Evolutionary conservation across 2,329 filamentous ascomycete genomes (phyloP), one percentile per base, ranked within the genome.

Genomic region (Macrophomina phaseolina): DNA sequence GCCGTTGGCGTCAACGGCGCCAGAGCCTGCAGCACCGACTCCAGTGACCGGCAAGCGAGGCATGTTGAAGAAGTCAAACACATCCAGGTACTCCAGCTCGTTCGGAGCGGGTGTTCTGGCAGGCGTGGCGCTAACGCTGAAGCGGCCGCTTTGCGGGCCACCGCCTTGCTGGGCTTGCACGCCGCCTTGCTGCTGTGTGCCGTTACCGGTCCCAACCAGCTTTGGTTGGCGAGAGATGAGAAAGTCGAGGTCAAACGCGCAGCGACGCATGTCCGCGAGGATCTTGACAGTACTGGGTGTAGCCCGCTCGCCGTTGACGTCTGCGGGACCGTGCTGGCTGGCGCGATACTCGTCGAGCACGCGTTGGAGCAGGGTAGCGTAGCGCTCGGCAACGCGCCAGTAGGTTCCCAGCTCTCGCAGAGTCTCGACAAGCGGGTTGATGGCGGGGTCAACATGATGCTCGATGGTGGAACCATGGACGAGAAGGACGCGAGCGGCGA

Each of bases 41-140:
- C 68, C 34, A 69, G 73, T 67, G 73, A 71, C 18, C 72, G 86
- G 86, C 30, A 97, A 81, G 18, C 93, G 84, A 0, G 94, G 94
- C 66, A 96, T 89, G 75, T 97, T 97, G 83, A 97, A 97, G 75
- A 96, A 97, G 72, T 95, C 92, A 76, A 97, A 97, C 0, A 97
- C 91, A 72, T 97, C 93, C 2, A 97, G 82, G 75, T 96, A 97
- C 76, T 97, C 94, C 3, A 97, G 82, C 74, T 97, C 93, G 71
- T 95, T 92, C 1, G 91, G 87, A 9, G 89, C 91, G 0, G 92
- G 91, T 36, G 89, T 91, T 69, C 88, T 86, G 1, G 52, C 61
- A 0, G 58, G 56, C 12, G 65, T 53, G 18, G 64, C 48, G 2
- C 53, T 12, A 73, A 72, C 6, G 71, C 67, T 23, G 72, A 28